Base-by-base conservation (phyloP, 2,329 filamentous ascomycete species). In the Curvularia hawaiiensis region DNA sequence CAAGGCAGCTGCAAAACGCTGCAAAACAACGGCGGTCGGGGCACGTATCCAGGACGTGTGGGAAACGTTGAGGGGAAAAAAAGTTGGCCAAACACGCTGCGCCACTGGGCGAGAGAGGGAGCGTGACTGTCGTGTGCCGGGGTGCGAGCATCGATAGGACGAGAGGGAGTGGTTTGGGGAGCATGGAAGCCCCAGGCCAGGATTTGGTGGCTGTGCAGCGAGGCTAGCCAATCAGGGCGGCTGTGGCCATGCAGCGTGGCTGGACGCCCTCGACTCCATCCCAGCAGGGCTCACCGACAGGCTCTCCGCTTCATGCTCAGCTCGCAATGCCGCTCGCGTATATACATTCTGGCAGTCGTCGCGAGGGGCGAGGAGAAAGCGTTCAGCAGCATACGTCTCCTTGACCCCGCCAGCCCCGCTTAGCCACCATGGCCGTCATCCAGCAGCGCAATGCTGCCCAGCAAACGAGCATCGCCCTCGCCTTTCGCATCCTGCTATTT, bases 401-500 rank as follows among this genome's bases (percentile, higher is more conserved):
- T 60, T 48, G 60, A 59, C 65, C 55, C 20, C 44, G 46, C 54
- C 40, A 41, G 48, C 56, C 40, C 59, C 55, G 56, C 67, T 65
- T 63, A 66, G 65, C 65, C 26, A 38, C 35, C 16, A 76, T 76
- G 73, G 69, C 71, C 59, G 26, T 20, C 11, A 68, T 68, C 58
- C 56, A 63, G 52, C 67, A 60, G 47, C 46, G 46, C 33, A 26
- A 14, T 10, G 63, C 59, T 62, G 63, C 16, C 59, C 65, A 67
- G 58, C 66, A 67, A 51, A 58, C 68, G 28, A 71, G 66, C 58
- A 65, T 78, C 52, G 66, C 72, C 64, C 67, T 77, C 53, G 73
- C 75, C 28, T 72, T 75, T 62, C 72, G 72, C 60, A 69, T 77
- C 53, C 64, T 78, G 51, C 71, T 74, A 63, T 69, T 77, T 61